Evolutionary conservation across 495 filamentous ascomycete species (phyloP).

Genomic region (Penicillium paradoxum): DNA sequence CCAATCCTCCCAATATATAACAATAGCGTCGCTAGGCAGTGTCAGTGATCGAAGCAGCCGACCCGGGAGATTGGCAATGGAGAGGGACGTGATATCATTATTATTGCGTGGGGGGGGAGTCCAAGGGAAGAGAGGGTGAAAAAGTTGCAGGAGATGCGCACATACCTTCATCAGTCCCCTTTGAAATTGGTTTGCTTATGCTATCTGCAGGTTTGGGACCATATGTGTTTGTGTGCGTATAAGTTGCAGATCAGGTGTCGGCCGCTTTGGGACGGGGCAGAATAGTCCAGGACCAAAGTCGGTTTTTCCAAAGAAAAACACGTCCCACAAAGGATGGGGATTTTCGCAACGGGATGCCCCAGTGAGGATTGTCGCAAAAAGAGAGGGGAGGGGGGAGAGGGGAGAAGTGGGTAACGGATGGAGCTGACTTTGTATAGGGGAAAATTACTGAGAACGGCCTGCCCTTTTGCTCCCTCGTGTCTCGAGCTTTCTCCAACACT

Average conservation of each 20-base stretch:
- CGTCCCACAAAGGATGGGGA: neutral
- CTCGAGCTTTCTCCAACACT: neutral
- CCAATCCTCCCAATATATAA: slow-evolving; percentile 14
- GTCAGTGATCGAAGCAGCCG: slow-evolving; percentile 14
- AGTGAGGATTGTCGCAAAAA: slow-evolving; percentile 9
- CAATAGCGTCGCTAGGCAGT: slow-evolving; percentile 14
- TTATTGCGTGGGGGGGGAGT: slow-evolving; percentile 14
- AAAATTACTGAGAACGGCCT: slow-evolving; percentile 15
- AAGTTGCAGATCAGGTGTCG: slow-evolving; percentile 20
- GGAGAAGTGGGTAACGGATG: slow-evolving; percentile 19
- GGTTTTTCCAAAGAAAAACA: neutral
- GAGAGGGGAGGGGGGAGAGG: slow-evolving; percentile 15
- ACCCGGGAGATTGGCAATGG: slow-evolving; percentile 4
- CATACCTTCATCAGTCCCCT: slow-evolving; percentile 33
- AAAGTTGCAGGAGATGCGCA: slow-evolving; percentile 10
- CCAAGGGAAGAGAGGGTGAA: slow-evolving; percentile 1
- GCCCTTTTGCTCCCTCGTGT: neutral
- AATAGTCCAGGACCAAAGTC: neutral
- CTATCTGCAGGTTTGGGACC: slow-evolving; percentile 1
- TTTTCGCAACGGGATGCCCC: neutral
- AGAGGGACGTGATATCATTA: slow-evolving; percentile 23
- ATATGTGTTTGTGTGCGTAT: slow-evolving; percentile 20
- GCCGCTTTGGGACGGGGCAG: slow-evolving; percentile 4
- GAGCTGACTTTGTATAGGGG: slow-evolving; percentile 16
- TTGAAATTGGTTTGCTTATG: slow-evolving; percentile 16